phyloP scores from a whole-genome alignment of 2,329 filamentous ascomycete genomes.

The Coleophoma cylindrospora region DNA sequence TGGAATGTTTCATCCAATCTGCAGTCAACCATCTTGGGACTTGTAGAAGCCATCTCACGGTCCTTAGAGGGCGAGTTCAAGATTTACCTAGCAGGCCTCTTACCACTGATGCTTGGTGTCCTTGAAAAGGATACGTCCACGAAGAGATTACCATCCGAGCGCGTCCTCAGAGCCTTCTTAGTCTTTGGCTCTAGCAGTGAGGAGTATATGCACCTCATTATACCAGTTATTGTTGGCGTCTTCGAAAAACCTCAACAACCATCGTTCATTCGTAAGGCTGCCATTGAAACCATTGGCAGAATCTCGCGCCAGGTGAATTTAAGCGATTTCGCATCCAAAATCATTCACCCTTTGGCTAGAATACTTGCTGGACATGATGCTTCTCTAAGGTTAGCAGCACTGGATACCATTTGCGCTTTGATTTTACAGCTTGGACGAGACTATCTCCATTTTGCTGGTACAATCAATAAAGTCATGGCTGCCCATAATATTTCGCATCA shows the following conservation, averaged over 20 bases:
- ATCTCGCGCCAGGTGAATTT: conserved; percentile 95
- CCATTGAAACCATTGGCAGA: conserved; percentile 92
- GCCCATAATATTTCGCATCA: conserved; percentile 78
- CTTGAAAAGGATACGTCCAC: conserved; percentile 78
- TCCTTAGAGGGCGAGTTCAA: conserved; percentile 98
- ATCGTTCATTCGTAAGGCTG: conserved; percentile 72
- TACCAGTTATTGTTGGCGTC: conserved; percentile 88
- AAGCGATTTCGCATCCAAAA: conserved; percentile 93
- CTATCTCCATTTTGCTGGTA: conserved; percentile 89
- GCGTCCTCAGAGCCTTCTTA: conserved; percentile 89
- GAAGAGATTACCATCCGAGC: conserved; percentile 78
- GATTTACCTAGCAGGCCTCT: conserved; percentile 80
- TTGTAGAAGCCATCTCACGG: conserved; percentile 90
- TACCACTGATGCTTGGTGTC: conserved; percentile 91
- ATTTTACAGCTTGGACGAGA: conserved; percentile 96
- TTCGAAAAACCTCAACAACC: conserved; percentile 89
- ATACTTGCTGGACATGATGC: conserved; percentile 72
- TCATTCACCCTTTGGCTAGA: conserved; percentile 87
- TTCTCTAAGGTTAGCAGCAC: conserved; percentile 70
- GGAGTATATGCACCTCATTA: conserved; percentile 98
- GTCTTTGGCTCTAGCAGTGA: conserved; percentile 94
- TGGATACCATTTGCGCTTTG: conserved; percentile 91
- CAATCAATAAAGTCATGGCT: conserved; percentile 82
- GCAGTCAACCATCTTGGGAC: conserved; percentile 83
- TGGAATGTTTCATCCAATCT: conserved; percentile 79